Conservation (phyloP, 345 rosid species). For the Cochlearia excelsa region DNA sequence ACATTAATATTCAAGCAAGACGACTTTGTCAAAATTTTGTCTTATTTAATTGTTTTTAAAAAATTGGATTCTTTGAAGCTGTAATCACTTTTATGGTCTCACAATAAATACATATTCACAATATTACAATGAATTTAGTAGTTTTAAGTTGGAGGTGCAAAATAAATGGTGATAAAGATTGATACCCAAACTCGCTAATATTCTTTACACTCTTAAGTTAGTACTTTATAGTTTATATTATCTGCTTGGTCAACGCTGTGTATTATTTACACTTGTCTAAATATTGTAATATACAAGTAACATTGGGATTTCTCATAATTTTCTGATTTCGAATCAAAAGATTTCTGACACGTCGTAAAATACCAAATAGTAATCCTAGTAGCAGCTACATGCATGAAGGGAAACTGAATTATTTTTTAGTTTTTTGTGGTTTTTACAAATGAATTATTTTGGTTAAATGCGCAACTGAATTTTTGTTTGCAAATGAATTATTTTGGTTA, state of each 20-base stretch:
- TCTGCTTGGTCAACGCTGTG: constrained; percentile 10
- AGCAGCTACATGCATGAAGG: no score
- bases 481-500: no score
- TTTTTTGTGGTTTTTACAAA: neutral
- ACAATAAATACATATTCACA: constrained; percentile 9
- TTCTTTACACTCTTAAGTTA: constrained; percentile 1
- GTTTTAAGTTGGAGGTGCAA: neutral
- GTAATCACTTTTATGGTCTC: constrained; percentile 1
- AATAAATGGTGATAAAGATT: constrained; percentile 33
- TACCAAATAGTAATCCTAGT: no score
- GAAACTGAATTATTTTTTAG: no score
- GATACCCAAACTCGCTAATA: constrained; percentile 22
- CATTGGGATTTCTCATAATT: no score
- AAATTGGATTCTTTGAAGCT: constrained; percentile 12
- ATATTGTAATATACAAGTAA: neutral
- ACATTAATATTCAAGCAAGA: constrained; percentile 26
- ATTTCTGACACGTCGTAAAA: no score
- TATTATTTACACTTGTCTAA: constrained; percentile 5
- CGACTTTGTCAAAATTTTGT: constrained; percentile 15
- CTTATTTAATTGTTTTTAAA: constrained; percentile 6
- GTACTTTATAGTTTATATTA: neutral
- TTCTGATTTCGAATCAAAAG: no score
- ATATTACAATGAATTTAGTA: neutral
- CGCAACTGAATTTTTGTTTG: neutral
- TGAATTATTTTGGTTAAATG: neutral